Conservation (phyloP, 805 yeast genomes). For the Teunomyces funiuensis region DNA sequence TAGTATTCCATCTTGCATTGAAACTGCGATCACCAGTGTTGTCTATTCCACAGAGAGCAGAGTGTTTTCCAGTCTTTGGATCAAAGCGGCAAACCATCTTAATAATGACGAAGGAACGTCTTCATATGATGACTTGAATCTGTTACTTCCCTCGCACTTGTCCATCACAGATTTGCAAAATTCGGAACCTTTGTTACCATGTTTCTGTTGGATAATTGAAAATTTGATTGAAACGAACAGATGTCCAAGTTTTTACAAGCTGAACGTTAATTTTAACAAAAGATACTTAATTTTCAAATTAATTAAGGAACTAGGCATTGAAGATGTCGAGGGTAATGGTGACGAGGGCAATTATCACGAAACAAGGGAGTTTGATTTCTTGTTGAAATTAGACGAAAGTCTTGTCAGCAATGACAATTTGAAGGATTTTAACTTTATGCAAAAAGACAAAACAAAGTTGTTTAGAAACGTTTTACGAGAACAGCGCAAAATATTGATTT, state of each 20-base stretch:
- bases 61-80: constrained; percentile 67
- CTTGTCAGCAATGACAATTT: constrained; percentile 32
- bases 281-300: constrained; percentile 40
- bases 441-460: constrained; percentile 24
- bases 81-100: constrained; percentile 46
- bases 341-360: constrained; percentile 29
- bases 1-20: constrained; percentile 76
- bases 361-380: constrained; percentile 49
- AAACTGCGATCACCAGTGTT: constrained; percentile 72
- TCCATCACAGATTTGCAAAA: constrained; percentile 24
- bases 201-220: constrained; percentile 89
- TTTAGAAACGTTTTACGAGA: constrained; percentile 32
- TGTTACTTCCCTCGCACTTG: constrained; percentile 31
- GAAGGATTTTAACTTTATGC: constrained; percentile 33
- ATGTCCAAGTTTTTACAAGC: constrained; percentile 74
- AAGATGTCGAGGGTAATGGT: constrained; percentile 28
- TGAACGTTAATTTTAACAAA: constrained; percentile 82
- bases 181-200: constrained; percentile 63
- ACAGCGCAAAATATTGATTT: constrained; percentile 30
- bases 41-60: constrained; percentile 82
- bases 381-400: constrained; percentile 46
- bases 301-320: constrained; percentile 38
- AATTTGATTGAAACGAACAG: constrained; percentile 61
- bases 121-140: constrained; percentile 27
- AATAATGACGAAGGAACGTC: constrained; percentile 13